Percentiles rank a stretch among this genome's conserved stretches.
Conservation (phyloP, 108 stramenopile species). For the Cyclostephanos tholiformis region DNA sequence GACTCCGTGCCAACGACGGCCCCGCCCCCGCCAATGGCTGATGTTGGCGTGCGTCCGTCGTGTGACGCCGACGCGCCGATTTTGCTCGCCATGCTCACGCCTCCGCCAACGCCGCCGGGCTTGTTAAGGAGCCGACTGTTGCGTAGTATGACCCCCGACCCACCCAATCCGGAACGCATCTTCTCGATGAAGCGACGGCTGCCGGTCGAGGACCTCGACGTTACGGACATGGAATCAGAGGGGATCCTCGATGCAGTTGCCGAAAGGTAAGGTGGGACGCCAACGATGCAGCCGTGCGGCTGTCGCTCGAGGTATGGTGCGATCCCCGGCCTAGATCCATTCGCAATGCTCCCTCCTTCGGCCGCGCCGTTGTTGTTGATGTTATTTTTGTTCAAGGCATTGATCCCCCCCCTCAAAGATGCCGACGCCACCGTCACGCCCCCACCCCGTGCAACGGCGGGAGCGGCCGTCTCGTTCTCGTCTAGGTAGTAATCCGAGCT, state of each 20-base stretch:
- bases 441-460: too few species aligned
- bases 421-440: background rate
- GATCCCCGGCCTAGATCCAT: background rate
- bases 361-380: too few species aligned
- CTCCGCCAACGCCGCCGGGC: background rate
- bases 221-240: slow-evolving; percentile 20
- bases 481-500: slow-evolving; percentile 31
- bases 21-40: too few species aligned
- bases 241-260: slow-evolving; percentile 3
- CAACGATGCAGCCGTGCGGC: background rate
- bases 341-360: too few species aligned
- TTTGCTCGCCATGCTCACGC: background rate
- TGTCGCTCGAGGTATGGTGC: background rate
- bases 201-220: slow-evolving; percentile 38
- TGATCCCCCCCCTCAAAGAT: background rate
- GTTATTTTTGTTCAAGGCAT: too few species aligned
- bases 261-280: too few species aligned
- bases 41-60: background rate
- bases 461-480: slow-evolving; percentile 23
- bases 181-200: background rate
- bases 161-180: slow-evolving; percentile 17
- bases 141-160: background rate
- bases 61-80: background rate
- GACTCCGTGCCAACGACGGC: background rate
- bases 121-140: background rate